These are phyloP conservation scores for Penicillium longicatenatum DNA, from an alignment of 495 filamentous ascomycete species.

Conservation along the genomic window DNA sequence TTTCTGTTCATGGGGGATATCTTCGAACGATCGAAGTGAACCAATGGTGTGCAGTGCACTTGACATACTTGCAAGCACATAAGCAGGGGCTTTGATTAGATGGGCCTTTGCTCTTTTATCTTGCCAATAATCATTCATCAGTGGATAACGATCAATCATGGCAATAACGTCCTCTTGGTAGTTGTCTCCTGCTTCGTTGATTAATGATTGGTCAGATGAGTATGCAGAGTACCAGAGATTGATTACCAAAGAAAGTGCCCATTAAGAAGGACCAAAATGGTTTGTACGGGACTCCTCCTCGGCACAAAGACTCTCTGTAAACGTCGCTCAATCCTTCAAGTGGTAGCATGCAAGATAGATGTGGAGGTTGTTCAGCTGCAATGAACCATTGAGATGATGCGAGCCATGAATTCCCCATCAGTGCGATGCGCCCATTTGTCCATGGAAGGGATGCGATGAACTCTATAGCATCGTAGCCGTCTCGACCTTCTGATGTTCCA, in stretches of 20 bases:
- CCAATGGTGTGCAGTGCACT: conserved; percentile 9
- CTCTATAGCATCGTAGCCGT: conserved; percentile 22
- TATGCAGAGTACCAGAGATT: too few species aligned
- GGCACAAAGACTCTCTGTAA: conserved; percentile 29
- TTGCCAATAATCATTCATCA: conserved; percentile 25
- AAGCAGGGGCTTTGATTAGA: conserved; percentile 22
- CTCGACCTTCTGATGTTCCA: conserved; percentile 9
- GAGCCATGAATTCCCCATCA: conserved; percentile 29
- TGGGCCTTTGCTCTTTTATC: conserved; percentile 20
- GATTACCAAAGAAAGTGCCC: too few species aligned
- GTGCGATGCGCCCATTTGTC: conserved; percentile 23
- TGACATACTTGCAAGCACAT: conserved; percentile 26
- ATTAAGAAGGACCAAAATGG: neutral
- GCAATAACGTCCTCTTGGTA: conserved; percentile 3
- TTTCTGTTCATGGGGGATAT: neutral
- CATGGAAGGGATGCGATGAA: conserved; percentile 16
- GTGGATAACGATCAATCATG: conserved; percentile 10
- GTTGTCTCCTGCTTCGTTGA: too few species aligned
- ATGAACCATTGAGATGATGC: conserved; percentile 39
- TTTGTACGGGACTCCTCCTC: conserved; percentile 19
- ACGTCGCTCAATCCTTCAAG: conserved; percentile 42
- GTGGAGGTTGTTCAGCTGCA: conserved; percentile 35
- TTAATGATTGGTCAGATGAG: too few species aligned
- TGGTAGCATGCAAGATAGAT: conserved; percentile 42
- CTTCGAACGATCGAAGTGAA: conserved; percentile 3